Percentiles rank a stretch among this genome's conserved stretches.
These are phyloP conservation scores for Pyrus pyrifolia DNA, from an alignment of 306 rosid species.

Conservation along the genomic window DNA sequence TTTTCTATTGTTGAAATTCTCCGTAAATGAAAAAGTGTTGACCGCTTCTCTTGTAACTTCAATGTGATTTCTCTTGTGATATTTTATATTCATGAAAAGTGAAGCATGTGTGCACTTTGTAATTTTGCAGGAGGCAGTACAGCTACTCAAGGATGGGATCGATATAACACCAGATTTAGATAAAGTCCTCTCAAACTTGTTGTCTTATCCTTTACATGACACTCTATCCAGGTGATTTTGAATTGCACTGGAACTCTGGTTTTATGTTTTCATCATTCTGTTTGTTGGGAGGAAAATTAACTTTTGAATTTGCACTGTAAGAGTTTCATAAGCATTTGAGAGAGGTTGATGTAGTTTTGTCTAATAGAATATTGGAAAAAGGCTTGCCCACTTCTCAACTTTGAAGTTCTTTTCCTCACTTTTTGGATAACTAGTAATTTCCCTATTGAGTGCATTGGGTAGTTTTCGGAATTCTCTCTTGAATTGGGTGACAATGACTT, in stretches of 20 bases:
- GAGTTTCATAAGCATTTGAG: not conserved
- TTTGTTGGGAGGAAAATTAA: not conserved
- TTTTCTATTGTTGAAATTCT: not conserved
- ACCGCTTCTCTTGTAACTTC: not conserved
- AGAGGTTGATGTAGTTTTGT: not conserved
- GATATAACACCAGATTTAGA: slow-evolving; percentile 79
- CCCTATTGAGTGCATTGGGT: not conserved
- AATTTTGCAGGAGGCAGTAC: slow-evolving; percentile 55
- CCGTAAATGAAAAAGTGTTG: not conserved
- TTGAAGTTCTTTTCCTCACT: not conserved
- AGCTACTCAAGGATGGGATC: slow-evolving; percentile 84
- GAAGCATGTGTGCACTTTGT: slow-evolving; percentile 1
- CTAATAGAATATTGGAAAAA: not conserved
- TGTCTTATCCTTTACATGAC: slow-evolving; percentile 69
- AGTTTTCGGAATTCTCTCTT: not conserved
- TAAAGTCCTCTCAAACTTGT: slow-evolving; percentile 62
- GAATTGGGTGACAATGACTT: not conserved
- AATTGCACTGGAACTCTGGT: slow-evolving; percentile 7
- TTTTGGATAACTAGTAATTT: not conserved
- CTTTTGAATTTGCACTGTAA: no score
- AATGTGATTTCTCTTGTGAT: not conserved
- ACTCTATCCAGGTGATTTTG: slow-evolving; percentile 56
- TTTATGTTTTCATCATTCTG: not conserved
- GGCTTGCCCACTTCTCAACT: not conserved
- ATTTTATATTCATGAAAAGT: not conserved